Conservation (phyloP, 2,329 filamentous ascomycete species). For the Botrytis fabae region DNA sequence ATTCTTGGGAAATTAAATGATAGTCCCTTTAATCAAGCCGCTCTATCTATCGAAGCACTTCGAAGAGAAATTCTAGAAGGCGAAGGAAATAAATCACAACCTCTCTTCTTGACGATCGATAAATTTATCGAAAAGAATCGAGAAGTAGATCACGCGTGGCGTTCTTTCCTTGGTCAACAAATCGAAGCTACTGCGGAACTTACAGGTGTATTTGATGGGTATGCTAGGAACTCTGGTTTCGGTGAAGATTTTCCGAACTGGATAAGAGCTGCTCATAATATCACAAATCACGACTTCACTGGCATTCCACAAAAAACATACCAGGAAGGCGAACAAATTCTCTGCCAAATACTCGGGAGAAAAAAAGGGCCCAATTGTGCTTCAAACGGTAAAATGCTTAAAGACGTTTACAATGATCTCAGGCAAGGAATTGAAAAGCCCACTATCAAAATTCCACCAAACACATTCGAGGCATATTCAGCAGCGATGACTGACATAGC, state of each 20-base stretch:
- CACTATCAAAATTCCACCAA: neutral
- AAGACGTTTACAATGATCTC: neutral
- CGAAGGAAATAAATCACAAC: neutral
- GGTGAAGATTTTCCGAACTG: neutral
- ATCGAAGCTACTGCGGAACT: neutral
- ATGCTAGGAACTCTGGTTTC: neutral
- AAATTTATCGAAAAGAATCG: neutral
- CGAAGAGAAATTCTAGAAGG: neutral
- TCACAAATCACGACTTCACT: neutral
- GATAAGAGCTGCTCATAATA: neutral
- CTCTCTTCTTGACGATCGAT: neutral
- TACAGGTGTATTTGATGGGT: neutral
- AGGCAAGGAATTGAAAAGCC: neutral
- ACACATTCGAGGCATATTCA: neutral
- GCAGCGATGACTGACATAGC: neutral
- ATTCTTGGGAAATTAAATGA: neutral
- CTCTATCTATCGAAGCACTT: neutral
- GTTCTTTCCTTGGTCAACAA: constrained; percentile 7
- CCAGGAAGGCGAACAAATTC: neutral
- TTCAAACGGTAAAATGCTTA: neutral
- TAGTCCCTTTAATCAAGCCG: constrained; percentile 5
- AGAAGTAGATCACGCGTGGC: constrained; percentile 8
- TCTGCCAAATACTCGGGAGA: neutral
- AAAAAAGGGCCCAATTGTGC: neutral
- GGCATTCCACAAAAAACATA: neutral